Conservation (phyloP, 176 grass and related monocot species). For the Ensete ventricosum region DNA sequence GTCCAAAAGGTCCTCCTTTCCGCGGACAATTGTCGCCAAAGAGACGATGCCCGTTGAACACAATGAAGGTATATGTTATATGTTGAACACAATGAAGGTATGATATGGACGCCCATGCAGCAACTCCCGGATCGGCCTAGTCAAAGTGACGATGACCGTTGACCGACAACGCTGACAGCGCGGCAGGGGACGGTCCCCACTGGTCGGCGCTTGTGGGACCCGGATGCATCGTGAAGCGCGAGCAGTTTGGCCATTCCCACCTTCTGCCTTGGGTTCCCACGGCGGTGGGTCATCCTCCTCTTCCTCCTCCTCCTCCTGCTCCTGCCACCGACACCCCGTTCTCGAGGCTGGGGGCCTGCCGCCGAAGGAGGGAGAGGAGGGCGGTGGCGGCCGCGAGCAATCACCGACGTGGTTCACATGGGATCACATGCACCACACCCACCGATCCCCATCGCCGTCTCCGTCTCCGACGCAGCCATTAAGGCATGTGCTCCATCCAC, state of each 20-base stretch:
- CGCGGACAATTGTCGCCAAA: too few relatives aligned
- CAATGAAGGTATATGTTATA: too few relatives aligned
- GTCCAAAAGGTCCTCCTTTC: too few relatives aligned
- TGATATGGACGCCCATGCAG: not conserved
- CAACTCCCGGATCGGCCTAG: not conserved
- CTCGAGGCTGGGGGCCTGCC: too few relatives aligned
- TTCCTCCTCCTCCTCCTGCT: too few relatives aligned
- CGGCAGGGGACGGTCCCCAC: not conserved
- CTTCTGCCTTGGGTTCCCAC: too few relatives aligned
- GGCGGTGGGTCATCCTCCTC: too few relatives aligned
- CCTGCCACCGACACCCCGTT: too few relatives aligned
- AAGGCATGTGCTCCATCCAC: not conserved
- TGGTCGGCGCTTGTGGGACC: not conserved
- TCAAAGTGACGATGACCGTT: not conserved
- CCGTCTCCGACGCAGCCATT: not conserved
- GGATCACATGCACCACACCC: not conserved
- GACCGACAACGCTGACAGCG: not conserved
- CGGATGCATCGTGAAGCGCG: not conserved
- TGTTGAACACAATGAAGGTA: too few relatives aligned
- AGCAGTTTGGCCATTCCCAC: not conserved
- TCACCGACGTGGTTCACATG: slow-evolving; percentile 4
- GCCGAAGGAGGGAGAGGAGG: not conserved
- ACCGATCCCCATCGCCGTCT: not conserved
- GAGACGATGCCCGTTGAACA: too few relatives aligned
- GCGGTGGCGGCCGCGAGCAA: not conserved